phyloP scores from a whole-genome alignment of 192 early-diverging fungal species.

The Phlyctochytrium arcticum region DNA sequence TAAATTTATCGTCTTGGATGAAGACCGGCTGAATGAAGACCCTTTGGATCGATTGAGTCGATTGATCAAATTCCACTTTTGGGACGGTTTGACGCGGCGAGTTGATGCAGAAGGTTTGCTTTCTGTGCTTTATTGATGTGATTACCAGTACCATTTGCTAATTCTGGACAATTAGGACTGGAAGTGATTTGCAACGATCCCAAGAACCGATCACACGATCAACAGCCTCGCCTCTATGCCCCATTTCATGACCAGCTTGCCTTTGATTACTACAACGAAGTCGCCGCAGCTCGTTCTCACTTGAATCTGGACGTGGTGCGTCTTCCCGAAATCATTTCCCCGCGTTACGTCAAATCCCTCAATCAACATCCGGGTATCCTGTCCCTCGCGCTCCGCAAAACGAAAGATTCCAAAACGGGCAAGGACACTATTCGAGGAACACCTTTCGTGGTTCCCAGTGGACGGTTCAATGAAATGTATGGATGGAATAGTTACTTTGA shows the following conservation, averaged over 20 bases:
- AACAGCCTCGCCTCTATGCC: constrained; percentile 85
- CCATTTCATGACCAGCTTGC: constrained; percentile 76
- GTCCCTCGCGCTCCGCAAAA: constrained; percentile 63
- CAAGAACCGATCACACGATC: constrained; percentile 77
- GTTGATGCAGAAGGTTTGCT: constrained; percentile 55
- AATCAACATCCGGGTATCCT: constrained; percentile 88
- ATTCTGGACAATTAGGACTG: constrained; percentile 53
- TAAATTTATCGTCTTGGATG: constrained; percentile 83
- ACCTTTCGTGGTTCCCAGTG: constrained; percentile 96
- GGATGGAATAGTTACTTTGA: constrained; percentile 98
- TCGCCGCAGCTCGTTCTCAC: constrained; percentile 60
- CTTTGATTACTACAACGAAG: constrained; percentile 72
- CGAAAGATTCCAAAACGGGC: constrained; percentile 18
- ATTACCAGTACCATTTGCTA: neutral
- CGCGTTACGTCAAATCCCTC: constrained; percentile 86
- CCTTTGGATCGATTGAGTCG: constrained; percentile 85
- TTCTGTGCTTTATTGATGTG: too few relatives aligned
- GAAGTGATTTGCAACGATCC: constrained; percentile 89
- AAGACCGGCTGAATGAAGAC: constrained; percentile 88
- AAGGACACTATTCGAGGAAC: constrained; percentile 45
- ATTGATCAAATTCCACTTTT: constrained; percentile 90
- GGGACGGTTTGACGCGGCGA: constrained; percentile 86
- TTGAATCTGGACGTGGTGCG: constrained; percentile 73
- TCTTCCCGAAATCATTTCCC: constrained; percentile 82
- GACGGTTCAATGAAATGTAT: constrained; percentile 99